Evolutionary conservation across 371 early-diverging fungal genomes (phyloP), one percentile per base, ranked within the genome.

Genomic region (Thermomucor indicae-seudaticae): DNA sequence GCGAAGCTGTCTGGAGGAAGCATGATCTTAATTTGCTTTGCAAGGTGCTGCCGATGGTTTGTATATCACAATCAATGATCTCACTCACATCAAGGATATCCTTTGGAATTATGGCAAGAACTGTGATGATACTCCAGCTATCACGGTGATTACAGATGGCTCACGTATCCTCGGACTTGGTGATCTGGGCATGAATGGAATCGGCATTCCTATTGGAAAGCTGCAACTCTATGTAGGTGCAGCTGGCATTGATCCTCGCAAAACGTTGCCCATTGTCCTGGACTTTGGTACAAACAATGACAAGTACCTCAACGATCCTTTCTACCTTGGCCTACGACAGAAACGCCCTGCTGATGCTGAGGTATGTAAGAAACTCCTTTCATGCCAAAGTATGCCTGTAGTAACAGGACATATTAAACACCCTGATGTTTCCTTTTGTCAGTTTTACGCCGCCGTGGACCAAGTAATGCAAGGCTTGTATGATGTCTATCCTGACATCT

Each of bases 171-270:
- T 95, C 27, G 96, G 96, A 11, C 73, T 95, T 11, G 96, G 96
- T 16, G 95, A 95, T 64, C 75, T 92, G 44, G 95, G 95, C 54
- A 75, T 93, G 20, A 88, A 86, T 53, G 96, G 96, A 16, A 89
- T 93, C 83, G 93, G 90, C 22, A 95, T 95, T 55, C 90, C 93
- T 10, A 83, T 93, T 25, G 95, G 94, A 37, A 95, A 94, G 67
- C 83, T 94, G 1, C 92, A 92, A 53, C 78, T 94, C 3, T 92
- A 94, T 53, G 85, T 90, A 7, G 96, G 90, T 19, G 91, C 87
- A 37, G 96, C 90, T 16, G 96, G 96, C 40, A 80, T 95, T 27
- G 83, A 92, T 59, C 96, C 95, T 20, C 64, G 83, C 23, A 74
- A 81, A n/a, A 89, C 90, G 4, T 69, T 95, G 29, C 95, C 96